phyloP scores from a whole-genome alignment of 2,329 filamentous ascomycete genomes.

The Cryphonectria japonica region DNA sequence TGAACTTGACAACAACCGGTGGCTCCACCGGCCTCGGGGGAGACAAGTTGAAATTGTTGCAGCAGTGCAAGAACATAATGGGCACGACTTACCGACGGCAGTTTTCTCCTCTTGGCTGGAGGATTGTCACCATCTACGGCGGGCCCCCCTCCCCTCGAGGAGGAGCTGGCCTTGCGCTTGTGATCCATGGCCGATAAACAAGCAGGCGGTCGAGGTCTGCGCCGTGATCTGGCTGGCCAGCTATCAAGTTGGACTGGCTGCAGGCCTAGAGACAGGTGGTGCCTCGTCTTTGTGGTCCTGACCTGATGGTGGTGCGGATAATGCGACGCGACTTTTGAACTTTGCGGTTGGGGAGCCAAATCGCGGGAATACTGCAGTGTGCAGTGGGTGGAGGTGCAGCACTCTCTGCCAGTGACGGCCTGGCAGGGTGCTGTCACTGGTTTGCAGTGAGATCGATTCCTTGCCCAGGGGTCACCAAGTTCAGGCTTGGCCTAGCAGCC shows the following conservation, averaged over 20 bases:
- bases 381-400: slow-evolving; percentile 4
- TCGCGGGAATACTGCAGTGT: slow-evolving; percentile 7
- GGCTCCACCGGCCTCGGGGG: slow-evolving; percentile 21
- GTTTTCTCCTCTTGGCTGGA: slow-evolving; percentile 59
- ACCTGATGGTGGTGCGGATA: not conserved
- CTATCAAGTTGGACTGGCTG: slow-evolving; percentile 9
- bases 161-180: slow-evolving; percentile 57
- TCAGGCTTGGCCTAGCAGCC: not conserved
- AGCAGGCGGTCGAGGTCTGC: slow-evolving; percentile 16
- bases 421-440: not conserved
- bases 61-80: slow-evolving; percentile 19
- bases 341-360: slow-evolving; percentile 9
- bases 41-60: slow-evolving; percentile 21
- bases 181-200: slow-evolving; percentile 51
- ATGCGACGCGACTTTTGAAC: slow-evolving; percentile 12
- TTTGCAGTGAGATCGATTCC: not conserved
- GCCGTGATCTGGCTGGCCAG: slow-evolving; percentile 2
- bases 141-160: slow-evolving; percentile 46
- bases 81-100: slow-evolving; percentile 49
- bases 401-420: not conserved
- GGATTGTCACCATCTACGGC: slow-evolving; percentile 54
- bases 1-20: slow-evolving; percentile 25
- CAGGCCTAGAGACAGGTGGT: slow-evolving; percentile 8
- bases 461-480: not conserved
- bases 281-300: slow-evolving; percentile 13